Evolutionary conservation across 1,284 basidiomycete genomes (phyloP).

Genomic region (Malassezia japonica): DNA sequence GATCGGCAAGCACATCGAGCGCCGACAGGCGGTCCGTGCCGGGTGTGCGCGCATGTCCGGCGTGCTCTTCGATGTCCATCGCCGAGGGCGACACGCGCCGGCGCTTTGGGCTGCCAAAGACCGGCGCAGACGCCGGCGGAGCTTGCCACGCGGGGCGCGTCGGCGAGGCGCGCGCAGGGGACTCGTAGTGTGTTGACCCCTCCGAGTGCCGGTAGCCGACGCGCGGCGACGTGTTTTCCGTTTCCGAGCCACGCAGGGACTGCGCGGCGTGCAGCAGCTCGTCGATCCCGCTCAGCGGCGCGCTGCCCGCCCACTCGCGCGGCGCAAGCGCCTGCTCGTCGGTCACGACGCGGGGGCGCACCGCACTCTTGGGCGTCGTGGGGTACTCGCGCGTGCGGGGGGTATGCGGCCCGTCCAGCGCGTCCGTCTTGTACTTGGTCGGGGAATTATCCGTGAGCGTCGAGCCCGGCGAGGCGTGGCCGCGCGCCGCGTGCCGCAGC

Average conservation of each 20-base stretch:
- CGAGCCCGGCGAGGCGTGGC: not conserved
- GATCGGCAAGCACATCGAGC: slow-evolving; percentile 46
- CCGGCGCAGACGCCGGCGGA: slow-evolving; percentile 18
- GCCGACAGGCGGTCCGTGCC: slow-evolving; percentile 16
- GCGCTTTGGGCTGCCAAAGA: slow-evolving; percentile 42
- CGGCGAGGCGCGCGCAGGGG: slow-evolving; percentile 11
- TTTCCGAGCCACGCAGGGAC: slow-evolving; percentile 25
- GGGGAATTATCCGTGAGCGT: not conserved
- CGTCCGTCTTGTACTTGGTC: slow-evolving; percentile 1
- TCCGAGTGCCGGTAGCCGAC: not conserved
- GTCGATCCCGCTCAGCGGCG: slow-evolving; percentile 34
- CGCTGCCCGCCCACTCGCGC: slow-evolving; percentile 2
- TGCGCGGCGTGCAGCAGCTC: slow-evolving; percentile 46
- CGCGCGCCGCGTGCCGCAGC: slow-evolving; percentile 22
- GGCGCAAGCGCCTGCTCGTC: not conserved
- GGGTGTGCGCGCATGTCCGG: not conserved
- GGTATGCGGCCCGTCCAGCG: not conserved
- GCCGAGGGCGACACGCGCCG: slow-evolving; percentile 30
- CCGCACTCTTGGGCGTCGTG: not conserved
- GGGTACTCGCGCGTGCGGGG: not conserved
- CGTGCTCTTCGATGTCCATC: slow-evolving; percentile 22
- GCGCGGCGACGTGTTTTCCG: not conserved
- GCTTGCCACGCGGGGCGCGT: not conserved
- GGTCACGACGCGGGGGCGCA: slow-evolving; percentile 3
- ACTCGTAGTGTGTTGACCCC: not conserved